Evolutionary conservation across 768 basidiomycete genomes (phyloP).

Genomic region (Cystobasidium onofrii): DNA sequence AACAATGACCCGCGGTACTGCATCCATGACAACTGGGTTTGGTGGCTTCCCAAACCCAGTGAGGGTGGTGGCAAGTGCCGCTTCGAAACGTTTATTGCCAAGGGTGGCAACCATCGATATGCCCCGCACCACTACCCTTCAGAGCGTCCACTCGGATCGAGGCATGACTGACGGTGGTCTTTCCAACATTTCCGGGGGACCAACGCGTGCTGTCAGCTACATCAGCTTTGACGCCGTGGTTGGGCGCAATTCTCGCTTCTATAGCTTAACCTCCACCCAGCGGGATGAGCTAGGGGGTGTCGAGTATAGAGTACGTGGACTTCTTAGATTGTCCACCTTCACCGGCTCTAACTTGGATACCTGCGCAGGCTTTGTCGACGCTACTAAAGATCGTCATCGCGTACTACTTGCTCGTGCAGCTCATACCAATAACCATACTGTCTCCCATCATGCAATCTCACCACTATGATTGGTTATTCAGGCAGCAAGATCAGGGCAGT

Average conservation of each 20-base stretch:
- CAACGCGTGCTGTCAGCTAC: slow-evolving; percentile 57
- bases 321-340: no score
- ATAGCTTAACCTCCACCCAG: slow-evolving; percentile 63
- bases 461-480: slow-evolving; percentile 45
- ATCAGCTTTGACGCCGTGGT: slow-evolving; percentile 69
- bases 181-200: slow-evolving; percentile 47
- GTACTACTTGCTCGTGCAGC: slow-evolving; percentile 66
- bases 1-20: slow-evolving; percentile 16
- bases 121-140: slow-evolving; percentile 57
- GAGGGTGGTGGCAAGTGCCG: slow-evolving; percentile 49
- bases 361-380: slow-evolving; percentile 37
- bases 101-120: slow-evolving; percentile 63
- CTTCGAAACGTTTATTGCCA: slow-evolving; percentile 56
- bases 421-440: slow-evolving; percentile 63
- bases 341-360: not conserved
- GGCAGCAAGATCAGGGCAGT: slow-evolving; percentile 30
- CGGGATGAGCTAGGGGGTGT: slow-evolving; percentile 87
- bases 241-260: slow-evolving; percentile 45
- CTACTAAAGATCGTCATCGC: slow-evolving; percentile 39
- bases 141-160: slow-evolving; percentile 42
- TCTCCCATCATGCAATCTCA: slow-evolving; percentile 64
- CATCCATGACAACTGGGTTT: slow-evolving; percentile 38
- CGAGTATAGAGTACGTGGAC: slow-evolving; percentile 58
- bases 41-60: slow-evolving; percentile 48
- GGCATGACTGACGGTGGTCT: slow-evolving; percentile 38